These are phyloP conservation scores for Alternaria rosae DNA, from an alignment of 2,329 filamentous ascomycete genomes.

Conservation along the genomic window DNA sequence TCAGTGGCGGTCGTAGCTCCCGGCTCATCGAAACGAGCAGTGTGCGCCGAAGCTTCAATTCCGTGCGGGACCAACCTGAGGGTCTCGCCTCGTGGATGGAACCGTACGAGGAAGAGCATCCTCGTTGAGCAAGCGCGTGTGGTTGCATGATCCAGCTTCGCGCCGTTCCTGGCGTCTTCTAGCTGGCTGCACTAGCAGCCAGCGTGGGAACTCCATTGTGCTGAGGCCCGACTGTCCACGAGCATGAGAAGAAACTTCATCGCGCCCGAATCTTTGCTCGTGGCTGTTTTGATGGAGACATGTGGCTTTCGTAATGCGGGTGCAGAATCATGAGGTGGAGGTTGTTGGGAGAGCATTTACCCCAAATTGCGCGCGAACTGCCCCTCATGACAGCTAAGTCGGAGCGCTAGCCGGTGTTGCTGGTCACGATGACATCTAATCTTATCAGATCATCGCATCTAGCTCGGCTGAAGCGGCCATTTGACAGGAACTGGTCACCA, in stretches of 20 bases:
- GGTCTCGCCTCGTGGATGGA: constrained; percentile 6
- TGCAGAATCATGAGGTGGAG: neutral
- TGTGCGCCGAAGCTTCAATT: constrained; percentile 16
- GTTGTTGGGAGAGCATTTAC: neutral
- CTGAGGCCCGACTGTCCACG: neutral
- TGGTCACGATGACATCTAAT: constrained; percentile 17
- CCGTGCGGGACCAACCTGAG: neutral
- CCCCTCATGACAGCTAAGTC: constrained; percentile 1
- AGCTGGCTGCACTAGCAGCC: neutral
- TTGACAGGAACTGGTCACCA: neutral
- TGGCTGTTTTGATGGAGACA: neutral
- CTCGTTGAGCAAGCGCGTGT: constrained; percentile 4
- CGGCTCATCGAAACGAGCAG: constrained; percentile 18
- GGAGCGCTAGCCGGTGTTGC: constrained; percentile 1
- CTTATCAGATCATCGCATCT: constrained; percentile 23
- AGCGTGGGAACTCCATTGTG: neutral
- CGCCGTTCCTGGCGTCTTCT: constrained; percentile 1
- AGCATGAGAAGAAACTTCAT: neutral
- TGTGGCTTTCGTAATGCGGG: neutral
- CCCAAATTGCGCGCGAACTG: neutral
- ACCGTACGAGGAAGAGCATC: neutral
- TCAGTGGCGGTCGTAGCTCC: constrained; percentile 14
- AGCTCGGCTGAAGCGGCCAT: neutral
- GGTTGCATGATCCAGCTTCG: constrained; percentile 1
- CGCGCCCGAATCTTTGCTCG: neutral